These are phyloP conservation scores for Pseudocercospora eumusae DNA, from an alignment of 2,329 filamentous ascomycete species.

Conservation along the genomic window DNA sequence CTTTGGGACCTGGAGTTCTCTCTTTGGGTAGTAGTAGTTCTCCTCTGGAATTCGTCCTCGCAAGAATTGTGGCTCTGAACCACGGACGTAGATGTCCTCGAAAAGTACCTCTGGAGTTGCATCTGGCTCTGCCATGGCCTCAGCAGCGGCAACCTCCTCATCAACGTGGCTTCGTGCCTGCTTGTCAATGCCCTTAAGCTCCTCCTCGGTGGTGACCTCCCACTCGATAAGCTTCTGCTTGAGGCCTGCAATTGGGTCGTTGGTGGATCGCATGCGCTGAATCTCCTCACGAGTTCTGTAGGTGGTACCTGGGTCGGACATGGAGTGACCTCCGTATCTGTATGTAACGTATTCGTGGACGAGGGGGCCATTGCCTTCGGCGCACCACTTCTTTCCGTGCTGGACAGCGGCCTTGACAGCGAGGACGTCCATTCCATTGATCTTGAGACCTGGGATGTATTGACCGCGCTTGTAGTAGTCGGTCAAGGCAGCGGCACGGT, in stretches of 20 bases:
- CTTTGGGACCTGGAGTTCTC: constrained; percentile 35
- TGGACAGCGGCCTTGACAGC: constrained; percentile 95
- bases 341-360: constrained; percentile 99
- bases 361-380: constrained; percentile 82
- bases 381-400: constrained; percentile 87
- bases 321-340: constrained; percentile 98
- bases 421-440: constrained; percentile 99
- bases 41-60: constrained; percentile 86
- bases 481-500: constrained; percentile 90
- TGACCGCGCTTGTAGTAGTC: constrained; percentile 99
- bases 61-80: constrained; percentile 84
- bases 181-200: constrained; percentile 96
- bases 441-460: constrained; percentile 98
- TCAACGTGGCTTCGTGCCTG: constrained; percentile 82
- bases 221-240: constrained; percentile 99
- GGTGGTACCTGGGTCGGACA: constrained; percentile 98
- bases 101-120: constrained; percentile 79
- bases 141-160: constrained; percentile 84
- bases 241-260: constrained; percentile 95
- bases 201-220: constrained; percentile 86
- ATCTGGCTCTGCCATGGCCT: constrained; percentile 82
- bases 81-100: constrained; percentile 93
- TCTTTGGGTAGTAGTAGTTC: constrained; percentile 72
- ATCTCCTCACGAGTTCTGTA: constrained; percentile 99
- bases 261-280: constrained; percentile 97